Percentiles rank a stretch among this genome's conserved stretches.
Evolutionary conservation across 306 rosid genomes (phyloP).

Genomic region (Boehmeria nivea): DNA sequence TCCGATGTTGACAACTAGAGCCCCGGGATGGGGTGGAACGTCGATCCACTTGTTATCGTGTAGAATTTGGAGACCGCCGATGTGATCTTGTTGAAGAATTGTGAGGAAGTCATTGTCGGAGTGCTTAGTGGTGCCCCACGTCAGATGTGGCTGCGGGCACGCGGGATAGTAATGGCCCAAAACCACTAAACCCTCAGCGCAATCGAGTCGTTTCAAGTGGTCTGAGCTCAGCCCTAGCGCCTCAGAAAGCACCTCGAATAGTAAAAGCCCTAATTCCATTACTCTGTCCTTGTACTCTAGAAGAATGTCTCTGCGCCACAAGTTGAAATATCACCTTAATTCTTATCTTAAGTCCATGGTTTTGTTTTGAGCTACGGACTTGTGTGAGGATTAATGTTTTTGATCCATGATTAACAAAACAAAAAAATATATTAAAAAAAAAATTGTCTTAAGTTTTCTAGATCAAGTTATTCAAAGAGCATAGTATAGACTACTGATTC

Average conservation of each 20-base stretch:
- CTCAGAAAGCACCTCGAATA: conserved; percentile 25
- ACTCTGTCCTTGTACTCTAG: not conserved
- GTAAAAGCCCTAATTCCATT: not conserved
- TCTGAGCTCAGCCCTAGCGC: conserved; percentile 21
- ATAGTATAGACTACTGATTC: no score
- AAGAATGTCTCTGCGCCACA: conserved; percentile 1
- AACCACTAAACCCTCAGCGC: conserved; percentile 18
- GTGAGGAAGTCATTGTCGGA: conserved; percentile 29
- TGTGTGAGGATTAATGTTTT: no score
- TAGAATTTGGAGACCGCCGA: conserved; percentile 36
- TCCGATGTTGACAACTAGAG: conserved; percentile 30
- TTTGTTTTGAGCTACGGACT: no score
- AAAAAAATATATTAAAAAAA: no score
- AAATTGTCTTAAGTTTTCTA: no score
- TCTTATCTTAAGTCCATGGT: no score
- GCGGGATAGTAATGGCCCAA: conserved; percentile 32
- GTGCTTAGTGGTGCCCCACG: conserved; percentile 24
- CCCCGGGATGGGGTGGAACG: conserved; percentile 16
- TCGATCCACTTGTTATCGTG: conserved; percentile 25
- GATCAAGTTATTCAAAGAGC: no score
- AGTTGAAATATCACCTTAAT: no score
- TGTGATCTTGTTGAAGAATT: conserved; percentile 28
- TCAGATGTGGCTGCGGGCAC: conserved; percentile 34
- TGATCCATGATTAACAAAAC: no score
- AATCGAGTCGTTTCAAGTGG: conserved; percentile 8